Evolutionary conservation across 106 monocot genomes (phyloP).

Genomic region (Acorus calamus): DNA sequence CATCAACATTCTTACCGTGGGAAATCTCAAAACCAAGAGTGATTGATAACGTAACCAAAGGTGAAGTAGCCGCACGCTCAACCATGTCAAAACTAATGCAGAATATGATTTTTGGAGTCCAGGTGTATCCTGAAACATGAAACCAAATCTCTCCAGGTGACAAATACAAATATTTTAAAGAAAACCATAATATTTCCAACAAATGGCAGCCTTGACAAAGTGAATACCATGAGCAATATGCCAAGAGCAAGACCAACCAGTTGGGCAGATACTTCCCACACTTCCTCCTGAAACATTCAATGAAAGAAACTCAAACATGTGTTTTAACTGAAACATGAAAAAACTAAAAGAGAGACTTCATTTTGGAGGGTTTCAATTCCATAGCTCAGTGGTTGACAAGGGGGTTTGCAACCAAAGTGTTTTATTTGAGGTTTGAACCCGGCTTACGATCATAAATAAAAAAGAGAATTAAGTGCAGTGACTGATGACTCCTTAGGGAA

Average conservation of each 20-base stretch:
- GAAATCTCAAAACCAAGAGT: constrained; percentile 72
- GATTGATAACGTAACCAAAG: constrained; percentile 87
- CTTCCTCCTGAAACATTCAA: constrained; percentile 71
- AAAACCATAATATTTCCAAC: neutral
- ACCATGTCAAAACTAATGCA: constrained; percentile 54
- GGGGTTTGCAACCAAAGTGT: no score
- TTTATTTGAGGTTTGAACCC: no score
- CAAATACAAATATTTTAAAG: neutral
- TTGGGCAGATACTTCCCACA: constrained; percentile 95
- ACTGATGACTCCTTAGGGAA: no score
- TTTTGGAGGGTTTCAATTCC: no score
- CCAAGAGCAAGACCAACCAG: constrained; percentile 83
- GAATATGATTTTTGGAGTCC: constrained; percentile 52
- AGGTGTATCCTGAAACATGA: constrained; percentile 48
- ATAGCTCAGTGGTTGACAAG: no score
- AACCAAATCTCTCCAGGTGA: neutral
- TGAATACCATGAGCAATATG: constrained; percentile 63
- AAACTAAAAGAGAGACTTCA: no score
- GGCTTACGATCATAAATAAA: no score
- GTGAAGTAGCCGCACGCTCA: constrained; percentile 56
- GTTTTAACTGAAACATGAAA: no score
- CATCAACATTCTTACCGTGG: constrained; percentile 48
- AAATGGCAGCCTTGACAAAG: neutral
- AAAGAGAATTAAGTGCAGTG: no score
- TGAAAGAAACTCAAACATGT: no score